Percentiles rank a stretch among this genome's conserved stretches.
Conservation (phyloP, 169 alveolate species). For the Plasmodium vivax region DNA sequence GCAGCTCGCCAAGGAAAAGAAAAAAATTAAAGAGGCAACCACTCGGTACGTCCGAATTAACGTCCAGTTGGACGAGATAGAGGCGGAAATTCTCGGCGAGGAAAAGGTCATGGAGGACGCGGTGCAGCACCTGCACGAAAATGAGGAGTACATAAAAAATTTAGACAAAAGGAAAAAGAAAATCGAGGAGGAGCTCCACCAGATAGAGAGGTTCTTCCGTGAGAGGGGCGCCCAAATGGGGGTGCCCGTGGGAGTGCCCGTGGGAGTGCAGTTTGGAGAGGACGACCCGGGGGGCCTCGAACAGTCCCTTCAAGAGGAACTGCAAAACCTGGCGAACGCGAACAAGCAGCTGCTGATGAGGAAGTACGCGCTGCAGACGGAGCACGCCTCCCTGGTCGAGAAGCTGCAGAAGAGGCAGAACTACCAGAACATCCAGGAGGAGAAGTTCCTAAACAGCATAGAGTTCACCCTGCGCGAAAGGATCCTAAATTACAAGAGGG, state of each 20-base stretch:
- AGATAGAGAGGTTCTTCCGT: conserved; percentile 7
- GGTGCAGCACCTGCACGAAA: conserved; percentile 25
- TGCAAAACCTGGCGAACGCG: conserved; percentile 10
- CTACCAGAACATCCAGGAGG: conserved; percentile 78
- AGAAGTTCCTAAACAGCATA: conserved; percentile 63
- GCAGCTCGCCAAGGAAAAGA: background rate
- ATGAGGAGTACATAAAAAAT: conserved; percentile 30
- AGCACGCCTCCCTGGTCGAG: background rate
- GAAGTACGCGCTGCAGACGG: conserved; percentile 41
- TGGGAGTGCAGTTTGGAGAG: no score
- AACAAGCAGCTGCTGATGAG: conserved; percentile 30
- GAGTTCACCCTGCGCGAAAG: conserved; percentile 75
- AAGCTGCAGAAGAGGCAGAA: conserved; percentile 43
- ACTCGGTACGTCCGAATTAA: conserved; percentile 20
- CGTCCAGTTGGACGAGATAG: conserved; percentile 13
- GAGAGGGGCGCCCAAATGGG: background rate
- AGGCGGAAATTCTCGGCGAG: conserved; percentile 24
- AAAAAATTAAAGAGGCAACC: conserved; percentile 39
- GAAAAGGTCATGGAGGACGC: conserved; percentile 57
- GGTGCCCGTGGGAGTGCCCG: background rate
- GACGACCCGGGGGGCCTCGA: background rate
- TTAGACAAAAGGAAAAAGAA: conserved; percentile 31
- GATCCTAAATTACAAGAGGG: conserved; percentile 60
- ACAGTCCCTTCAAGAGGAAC: background rate
- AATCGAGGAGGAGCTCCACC: conserved; percentile 13